A percentile compares a stretch with the other conserved stretches of the same genome.
Evolutionary conservation across 768 basidiomycete species (phyloP).

Genomic region (Mycena amicta): DNA sequence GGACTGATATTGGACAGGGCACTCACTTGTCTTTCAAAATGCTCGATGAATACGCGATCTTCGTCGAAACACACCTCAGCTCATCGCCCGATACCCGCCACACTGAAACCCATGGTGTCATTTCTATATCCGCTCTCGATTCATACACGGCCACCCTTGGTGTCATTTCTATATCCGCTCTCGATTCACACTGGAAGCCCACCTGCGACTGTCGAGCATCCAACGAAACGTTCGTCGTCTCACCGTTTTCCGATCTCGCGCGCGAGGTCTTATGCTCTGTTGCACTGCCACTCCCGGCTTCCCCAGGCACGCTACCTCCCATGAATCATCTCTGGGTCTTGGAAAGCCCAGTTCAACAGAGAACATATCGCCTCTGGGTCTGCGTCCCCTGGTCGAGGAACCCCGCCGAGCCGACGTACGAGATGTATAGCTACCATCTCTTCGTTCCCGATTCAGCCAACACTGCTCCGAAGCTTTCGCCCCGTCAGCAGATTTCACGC

Average conservation of each 20-base stretch:
- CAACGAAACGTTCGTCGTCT: background rate
- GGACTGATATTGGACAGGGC: too few relatives aligned
- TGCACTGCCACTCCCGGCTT: background rate
- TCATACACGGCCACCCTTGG: background rate
- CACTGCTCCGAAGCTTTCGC: background rate
- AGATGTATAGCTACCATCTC: background rate
- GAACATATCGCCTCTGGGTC: background rate
- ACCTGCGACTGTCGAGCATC: background rate
- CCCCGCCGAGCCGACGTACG: background rate
- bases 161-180: background rate
- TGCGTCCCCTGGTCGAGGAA: background rate
- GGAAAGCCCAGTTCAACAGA: background rate
- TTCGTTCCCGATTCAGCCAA: background rate
- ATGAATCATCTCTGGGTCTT: background rate
- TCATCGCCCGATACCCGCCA: too few relatives aligned
- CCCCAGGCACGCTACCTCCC: background rate
- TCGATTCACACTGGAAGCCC: background rate
- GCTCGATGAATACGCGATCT: background rate
- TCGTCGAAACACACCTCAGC: background rate
- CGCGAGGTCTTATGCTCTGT: background rate
- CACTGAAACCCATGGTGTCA: background rate
- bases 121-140: background rate
- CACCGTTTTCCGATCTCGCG: background rate
- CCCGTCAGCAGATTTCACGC: background rate
- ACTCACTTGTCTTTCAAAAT: background rate